phyloP scores from a whole-genome alignment of 2,329 filamentous ascomycete genomes.

The Stagonosporopsis tanaceti region DNA sequence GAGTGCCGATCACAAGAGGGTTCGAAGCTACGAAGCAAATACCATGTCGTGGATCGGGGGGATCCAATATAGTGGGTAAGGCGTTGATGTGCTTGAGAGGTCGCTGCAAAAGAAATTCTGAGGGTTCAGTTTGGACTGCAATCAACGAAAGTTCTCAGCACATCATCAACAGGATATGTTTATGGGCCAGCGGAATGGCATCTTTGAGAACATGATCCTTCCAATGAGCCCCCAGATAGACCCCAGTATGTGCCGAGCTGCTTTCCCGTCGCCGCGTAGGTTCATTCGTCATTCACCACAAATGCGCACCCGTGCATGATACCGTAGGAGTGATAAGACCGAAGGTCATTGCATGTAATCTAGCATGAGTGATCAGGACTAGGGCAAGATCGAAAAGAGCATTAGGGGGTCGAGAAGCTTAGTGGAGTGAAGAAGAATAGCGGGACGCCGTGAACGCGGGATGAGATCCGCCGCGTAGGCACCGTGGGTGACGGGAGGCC shows the following conservation, averaged over 20 bases:
- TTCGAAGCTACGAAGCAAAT: neutral
- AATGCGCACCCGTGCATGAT: slow-evolving; percentile 10
- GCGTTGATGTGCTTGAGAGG: neutral
- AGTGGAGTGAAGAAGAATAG: slow-evolving; percentile 2
- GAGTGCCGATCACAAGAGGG: neutral
- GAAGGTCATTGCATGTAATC: neutral
- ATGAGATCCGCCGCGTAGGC: slow-evolving; percentile 9
- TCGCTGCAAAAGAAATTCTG: neutral
- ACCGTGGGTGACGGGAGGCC: slow-evolving; percentile 2
- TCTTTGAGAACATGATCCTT: neutral
- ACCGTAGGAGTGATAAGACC: slow-evolving; percentile 9
- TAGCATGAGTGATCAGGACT: neutral
- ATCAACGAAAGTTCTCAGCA: neutral
- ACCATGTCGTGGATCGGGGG: neutral
- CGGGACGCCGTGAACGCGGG: neutral
- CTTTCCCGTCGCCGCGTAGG: neutral
- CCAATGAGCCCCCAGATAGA: neutral
- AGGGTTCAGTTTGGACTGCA: neutral
- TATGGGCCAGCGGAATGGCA: neutral
- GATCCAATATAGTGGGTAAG: neutral
- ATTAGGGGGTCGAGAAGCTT: slow-evolving; percentile 4
- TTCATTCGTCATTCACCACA: neutral
- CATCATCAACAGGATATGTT: neutral
- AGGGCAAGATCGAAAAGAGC: slow-evolving; percentile 1
- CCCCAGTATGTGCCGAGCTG: neutral